Evolutionary conservation across 129 eudicot genomes (phyloP).

Genomic region (Oenanthe sinensis): DNA sequence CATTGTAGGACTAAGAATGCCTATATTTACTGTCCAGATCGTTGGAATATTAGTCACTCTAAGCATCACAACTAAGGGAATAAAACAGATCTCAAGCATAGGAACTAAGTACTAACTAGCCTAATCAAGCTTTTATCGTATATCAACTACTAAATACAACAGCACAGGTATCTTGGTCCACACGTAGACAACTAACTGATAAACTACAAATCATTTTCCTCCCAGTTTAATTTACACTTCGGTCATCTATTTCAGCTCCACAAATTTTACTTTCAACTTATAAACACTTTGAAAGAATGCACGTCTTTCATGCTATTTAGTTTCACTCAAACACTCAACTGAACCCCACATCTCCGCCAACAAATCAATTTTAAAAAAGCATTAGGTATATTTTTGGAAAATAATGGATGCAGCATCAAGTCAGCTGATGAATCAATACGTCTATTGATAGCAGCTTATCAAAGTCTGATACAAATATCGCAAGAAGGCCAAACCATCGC

Average conservation of each 20-base stretch:
- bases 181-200: background rate
- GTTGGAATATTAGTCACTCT: background rate
- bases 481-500: slow-evolving; percentile 21
- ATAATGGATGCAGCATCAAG: slow-evolving; percentile 6
- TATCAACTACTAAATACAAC: background rate
- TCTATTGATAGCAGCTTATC: slow-evolving; percentile 18
- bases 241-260: background rate
- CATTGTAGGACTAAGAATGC: background rate
- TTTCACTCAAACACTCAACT: background rate
- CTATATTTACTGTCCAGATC: background rate
- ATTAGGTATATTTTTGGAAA: background rate
- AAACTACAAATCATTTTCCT: background rate
- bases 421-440: slow-evolving; percentile 4
- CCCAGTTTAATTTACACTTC: slow-evolving; percentile 1
- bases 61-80: background rate
- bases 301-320: background rate
- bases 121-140: background rate
- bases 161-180: background rate
- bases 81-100: background rate
- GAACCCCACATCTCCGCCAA: background rate
- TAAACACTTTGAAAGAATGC: slow-evolving; percentile 11
- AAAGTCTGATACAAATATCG: slow-evolving; percentile 9
- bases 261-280: background rate
- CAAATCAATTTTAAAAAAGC: background rate
- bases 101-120: background rate